Evolutionary conservation across 2,329 filamentous ascomycete genomes (phyloP), one percentile per base, ranked within the genome.

Genomic region (Coleophoma crateriformis): DNA sequence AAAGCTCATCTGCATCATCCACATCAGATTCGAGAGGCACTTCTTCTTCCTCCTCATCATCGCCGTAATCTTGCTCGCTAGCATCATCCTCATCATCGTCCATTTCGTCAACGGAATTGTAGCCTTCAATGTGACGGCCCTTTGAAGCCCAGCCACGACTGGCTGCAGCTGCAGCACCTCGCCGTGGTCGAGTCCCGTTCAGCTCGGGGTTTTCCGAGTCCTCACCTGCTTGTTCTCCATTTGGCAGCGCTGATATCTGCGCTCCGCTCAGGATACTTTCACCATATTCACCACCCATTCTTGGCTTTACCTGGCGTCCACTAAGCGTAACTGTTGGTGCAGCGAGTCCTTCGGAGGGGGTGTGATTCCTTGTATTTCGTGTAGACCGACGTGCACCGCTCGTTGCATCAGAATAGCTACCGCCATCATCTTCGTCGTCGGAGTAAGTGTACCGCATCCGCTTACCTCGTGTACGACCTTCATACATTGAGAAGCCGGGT

Each of bases 381-480:
- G 82, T 78, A 12, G 88, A 89, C 7, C 84, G 80, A 74, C 91
- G 65, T 66, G 71, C 68, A 10, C 27, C 27, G 6, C 63, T 66
- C 10, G 79, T 78, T 59, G 84, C 78, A 62, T 85, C 81, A n/a
- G 80, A 81, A 49, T 75, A 79, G 46, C 71, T 75, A 43, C 82
- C 81, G 14, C 85, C 82, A 34, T 85, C 61, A n/a, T 66, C 85
- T 58, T 95, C 89, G 20, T 95, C 89, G 47, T 96, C 91, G 0
- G 90, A 95, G 64, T 88, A 99, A 0, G 90, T 99, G 64, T 99
- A 99, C 68, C 91, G 95, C 71, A 95, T 87, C 53, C 92, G 87
- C 74, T 99, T 97, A 50, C 94, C 94, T 51, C 94, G 84, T 5
- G 95, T 99, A 47, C 94, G 88, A 45, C 94, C 94, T 71, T 99